Percentiles rank a stretch among this genome's conserved stretches.
Conservation (phyloP, 2,329 filamentous ascomycete genomes). For the Sclerotiophoma versabilis region DNA sequence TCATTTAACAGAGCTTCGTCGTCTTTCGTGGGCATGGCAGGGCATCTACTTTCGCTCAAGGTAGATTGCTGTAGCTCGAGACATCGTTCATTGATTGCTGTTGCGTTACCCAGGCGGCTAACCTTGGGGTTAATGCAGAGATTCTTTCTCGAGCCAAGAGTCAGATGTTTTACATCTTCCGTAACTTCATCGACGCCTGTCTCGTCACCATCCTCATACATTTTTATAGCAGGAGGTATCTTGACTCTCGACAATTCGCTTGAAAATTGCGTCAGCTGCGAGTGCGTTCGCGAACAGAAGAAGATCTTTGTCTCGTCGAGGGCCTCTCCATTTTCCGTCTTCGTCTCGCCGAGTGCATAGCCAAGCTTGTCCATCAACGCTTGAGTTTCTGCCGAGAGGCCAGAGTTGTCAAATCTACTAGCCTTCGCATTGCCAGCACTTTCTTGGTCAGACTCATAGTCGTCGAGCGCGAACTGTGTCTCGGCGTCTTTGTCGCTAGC, state of each 20-base stretch:
- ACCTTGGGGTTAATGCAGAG: conserved; percentile 90
- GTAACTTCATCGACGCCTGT: conserved; percentile 41
- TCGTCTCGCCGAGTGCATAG: conserved; percentile 37
- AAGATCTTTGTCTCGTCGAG: conserved; percentile 81
- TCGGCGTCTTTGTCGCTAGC: conserved; percentile 56
- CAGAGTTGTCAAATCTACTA: conserved; percentile 44
- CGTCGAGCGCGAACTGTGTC: conserved; percentile 76
- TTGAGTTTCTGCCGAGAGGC: conserved; percentile 76
- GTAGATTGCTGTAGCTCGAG: conserved; percentile 83
- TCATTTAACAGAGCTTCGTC: conserved; percentile 74
- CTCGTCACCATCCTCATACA: conserved; percentile 23
- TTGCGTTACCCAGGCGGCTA: conserved; percentile 69
- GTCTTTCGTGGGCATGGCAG: conserved; percentile 79
- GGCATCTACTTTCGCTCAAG: conserved; percentile 70
- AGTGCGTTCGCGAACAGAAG: conserved; percentile 92
- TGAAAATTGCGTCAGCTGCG: conserved; percentile 87
- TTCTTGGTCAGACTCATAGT: conserved; percentile 72
- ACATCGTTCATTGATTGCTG: conserved; percentile 92
- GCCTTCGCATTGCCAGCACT: conserved; percentile 27
- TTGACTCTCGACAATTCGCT: conserved; percentile 79
- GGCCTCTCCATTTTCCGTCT: conserved; percentile 58
- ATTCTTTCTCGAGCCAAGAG: conserved; percentile 85
- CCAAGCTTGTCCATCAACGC: conserved; percentile 71
- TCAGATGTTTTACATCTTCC: conserved; percentile 79
- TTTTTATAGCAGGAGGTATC: conserved; percentile 72